Percentiles rank a stretch among this genome's conserved stretches.
Conservation (phyloP, 2,329 filamentous ascomycete species). For the Camptophora hylomeconis region DNA sequence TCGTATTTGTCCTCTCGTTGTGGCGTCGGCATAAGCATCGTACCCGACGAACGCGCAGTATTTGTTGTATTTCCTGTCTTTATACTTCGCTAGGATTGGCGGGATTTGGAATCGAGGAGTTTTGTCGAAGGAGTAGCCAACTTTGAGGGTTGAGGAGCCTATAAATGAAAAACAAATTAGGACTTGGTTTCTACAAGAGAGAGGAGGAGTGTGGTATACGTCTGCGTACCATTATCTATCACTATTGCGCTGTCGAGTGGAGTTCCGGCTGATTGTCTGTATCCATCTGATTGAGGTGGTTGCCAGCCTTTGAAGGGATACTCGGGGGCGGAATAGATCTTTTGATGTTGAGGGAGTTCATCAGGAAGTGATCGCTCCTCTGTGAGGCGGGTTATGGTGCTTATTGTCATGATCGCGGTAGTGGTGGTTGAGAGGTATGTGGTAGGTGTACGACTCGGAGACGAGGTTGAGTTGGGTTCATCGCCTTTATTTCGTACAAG, state of each 20-base stretch:
- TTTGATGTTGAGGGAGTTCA: constrained; percentile 40
- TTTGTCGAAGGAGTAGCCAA: constrained; percentile 88
- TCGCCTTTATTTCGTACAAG: too few relatives aligned
- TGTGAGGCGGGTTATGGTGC: constrained; percentile 24
- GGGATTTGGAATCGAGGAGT: constrained; percentile 68
- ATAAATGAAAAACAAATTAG: constrained; percentile 5
- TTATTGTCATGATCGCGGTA: constrained; percentile 30
- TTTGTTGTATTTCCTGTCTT: constrained; percentile 83
- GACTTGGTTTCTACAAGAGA: too few relatives aligned
- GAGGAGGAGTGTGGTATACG: too few relatives aligned
- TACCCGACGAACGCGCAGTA: constrained; percentile 85
- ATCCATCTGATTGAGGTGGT: constrained; percentile 52
- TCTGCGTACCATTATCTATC: constrained; percentile 76
- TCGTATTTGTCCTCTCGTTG: constrained; percentile 77
- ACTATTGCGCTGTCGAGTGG: constrained; percentile 64
- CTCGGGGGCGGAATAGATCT: constrained; percentile 41
- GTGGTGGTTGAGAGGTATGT: too few relatives aligned
- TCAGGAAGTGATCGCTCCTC: constrained; percentile 28
- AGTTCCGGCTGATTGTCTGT: constrained; percentile 50
- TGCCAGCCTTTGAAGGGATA: constrained; percentile 49
- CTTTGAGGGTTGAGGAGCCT: constrained; percentile 82
- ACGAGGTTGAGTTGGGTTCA: too few relatives aligned
- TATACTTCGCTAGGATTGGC: constrained; percentile 87
- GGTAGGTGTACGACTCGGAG: too few relatives aligned
- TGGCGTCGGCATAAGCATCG: constrained; percentile 91